Conservation (phyloP, 169 alveolate species). For the Plasmodium berghei region DNA sequence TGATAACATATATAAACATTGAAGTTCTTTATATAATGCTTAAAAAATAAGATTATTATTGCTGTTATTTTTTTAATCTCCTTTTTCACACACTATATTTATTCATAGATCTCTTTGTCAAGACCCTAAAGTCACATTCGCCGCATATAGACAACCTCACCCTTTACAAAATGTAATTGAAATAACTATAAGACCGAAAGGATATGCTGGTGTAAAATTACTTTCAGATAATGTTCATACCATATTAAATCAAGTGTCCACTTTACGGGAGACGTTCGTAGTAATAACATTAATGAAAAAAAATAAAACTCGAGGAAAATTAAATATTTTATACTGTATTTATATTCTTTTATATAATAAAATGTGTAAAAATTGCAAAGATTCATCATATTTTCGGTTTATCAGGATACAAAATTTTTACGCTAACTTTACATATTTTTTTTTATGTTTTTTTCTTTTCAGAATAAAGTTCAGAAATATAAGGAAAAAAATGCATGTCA, state of each 20-base stretch:
- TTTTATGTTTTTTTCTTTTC: conserved; percentile 11
- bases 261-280: conserved; percentile 26
- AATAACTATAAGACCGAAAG: conserved; percentile 68
- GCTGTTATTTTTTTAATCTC: background rate
- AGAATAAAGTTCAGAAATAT: conserved; percentile 55
- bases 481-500: conserved; percentile 42
- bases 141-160: conserved; percentile 75
- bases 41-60: background rate
- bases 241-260: conserved; percentile 36
- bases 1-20: conserved; percentile 1
- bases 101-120: conserved; percentile 59
- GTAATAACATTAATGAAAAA: conserved; percentile 34
- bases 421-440: background rate
- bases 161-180: conserved; percentile 69
- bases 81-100: background rate
- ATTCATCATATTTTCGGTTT: no score
- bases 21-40: background rate
- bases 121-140: conserved; percentile 72
- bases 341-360: background rate
- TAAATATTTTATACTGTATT: conserved; percentile 1
- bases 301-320: conserved; percentile 4
- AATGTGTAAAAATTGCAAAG: background rate
- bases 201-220: conserved; percentile 71
- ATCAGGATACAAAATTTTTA: no score
- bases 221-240: conserved; percentile 56